A percentile compares a stretch with the other conserved stretches of the same genome.
These are phyloP conservation scores for Penicillium verhagenii DNA, from an alignment of 495 filamentous ascomycete species.

Conservation along the genomic window DNA sequence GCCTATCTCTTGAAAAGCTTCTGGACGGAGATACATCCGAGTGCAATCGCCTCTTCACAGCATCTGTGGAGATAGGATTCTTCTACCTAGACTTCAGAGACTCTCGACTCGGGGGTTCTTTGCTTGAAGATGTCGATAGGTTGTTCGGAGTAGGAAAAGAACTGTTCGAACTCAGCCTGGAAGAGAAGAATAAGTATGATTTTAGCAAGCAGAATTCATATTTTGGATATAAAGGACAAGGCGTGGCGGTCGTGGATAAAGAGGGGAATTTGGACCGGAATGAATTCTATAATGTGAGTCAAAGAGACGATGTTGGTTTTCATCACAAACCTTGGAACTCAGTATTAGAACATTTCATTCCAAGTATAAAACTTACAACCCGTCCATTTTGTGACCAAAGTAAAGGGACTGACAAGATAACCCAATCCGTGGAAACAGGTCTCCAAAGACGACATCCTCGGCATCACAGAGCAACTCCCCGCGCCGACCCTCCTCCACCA, in stretches of 20 bases:
- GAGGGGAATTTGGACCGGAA: slow-evolving; percentile 55
- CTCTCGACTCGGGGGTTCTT: slow-evolving; percentile 32
- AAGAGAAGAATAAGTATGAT: slow-evolving; percentile 56
- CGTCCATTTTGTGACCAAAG: not conserved
- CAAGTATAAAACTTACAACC: no score
- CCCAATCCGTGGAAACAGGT: slow-evolving; percentile 25
- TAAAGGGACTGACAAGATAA: not conserved
- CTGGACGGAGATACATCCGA: slow-evolving; percentile 41
- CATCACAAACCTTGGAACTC: no score
- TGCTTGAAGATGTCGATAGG: slow-evolving; percentile 44
- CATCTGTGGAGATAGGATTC: slow-evolving; percentile 58
- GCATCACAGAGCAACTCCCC: slow-evolving; percentile 41
- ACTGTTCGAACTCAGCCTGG: slow-evolving; percentile 48
- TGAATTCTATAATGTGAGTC: slow-evolving; percentile 62
- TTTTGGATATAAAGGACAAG: slow-evolving; percentile 58
- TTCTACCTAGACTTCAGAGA: slow-evolving; percentile 59
- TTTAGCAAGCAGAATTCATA: slow-evolving; percentile 41
- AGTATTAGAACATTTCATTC: no score
- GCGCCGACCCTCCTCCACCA: slow-evolving; percentile 42
- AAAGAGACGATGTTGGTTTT: no score
- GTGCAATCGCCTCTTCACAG: slow-evolving; percentile 41
- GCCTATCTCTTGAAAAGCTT: slow-evolving; percentile 52
- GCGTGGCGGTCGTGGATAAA: slow-evolving; percentile 49
- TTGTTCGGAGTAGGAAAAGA: slow-evolving; percentile 46
- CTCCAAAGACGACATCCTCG: slow-evolving; percentile 55